Base-by-base conservation (phyloP, 164 flowering plant genomes). In the Akebia trifoliata region DNA sequence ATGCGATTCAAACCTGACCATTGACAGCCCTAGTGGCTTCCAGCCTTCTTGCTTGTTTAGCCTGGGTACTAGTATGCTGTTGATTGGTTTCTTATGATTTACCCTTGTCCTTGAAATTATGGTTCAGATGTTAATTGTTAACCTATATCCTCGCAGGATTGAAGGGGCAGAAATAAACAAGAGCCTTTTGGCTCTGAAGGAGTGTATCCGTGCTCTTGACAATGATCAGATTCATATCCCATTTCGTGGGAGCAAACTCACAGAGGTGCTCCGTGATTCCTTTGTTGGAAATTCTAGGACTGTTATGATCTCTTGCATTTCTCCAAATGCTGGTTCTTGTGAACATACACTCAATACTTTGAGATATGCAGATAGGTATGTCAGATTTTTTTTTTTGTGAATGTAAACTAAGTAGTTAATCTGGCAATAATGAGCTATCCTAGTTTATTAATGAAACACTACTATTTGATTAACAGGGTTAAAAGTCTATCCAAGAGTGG, bases 141-240 rank as follows among this genome's bases (percentile, higher is more conserved):
- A n/a, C n/a, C n/a, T n/a, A n/a, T n/a, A n/a, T n/a, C n/a, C n/a
- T 66, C 68, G 57, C 78, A 94, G 99, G 72, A 94, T 94, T 74
- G 99, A 94, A 58, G 99, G 99, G 37, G 99, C 99, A 57, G 99
- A 94, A 78, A 94, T 94, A 31, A 94, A 94, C 73, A 94, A 94
- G 78, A 94, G 99, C 68, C 93, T 94, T 63, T 72, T 94, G 78
- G 99, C 99, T 48, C 82, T 94, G 15, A 94, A 94, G 74, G 99
- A 94, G 77, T 94, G 99, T 65, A 94, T 94, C 39, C 97, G 99
- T 69, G 99, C 99, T 66, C 83, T 94, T 69, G 99, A 94, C 77
- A 94, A 94, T 82, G 99, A 94, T 63, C 97, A 94, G 69, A 74
- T 85, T 59, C 99, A 94, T 69, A 94, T 94, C 57, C 99, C 99